A percentile compares a stretch with the other conserved stretches of the same genome.
phyloP scores from a whole-genome alignment of 352 stramenopile species.

The Phytophthora europaea region DNA sequence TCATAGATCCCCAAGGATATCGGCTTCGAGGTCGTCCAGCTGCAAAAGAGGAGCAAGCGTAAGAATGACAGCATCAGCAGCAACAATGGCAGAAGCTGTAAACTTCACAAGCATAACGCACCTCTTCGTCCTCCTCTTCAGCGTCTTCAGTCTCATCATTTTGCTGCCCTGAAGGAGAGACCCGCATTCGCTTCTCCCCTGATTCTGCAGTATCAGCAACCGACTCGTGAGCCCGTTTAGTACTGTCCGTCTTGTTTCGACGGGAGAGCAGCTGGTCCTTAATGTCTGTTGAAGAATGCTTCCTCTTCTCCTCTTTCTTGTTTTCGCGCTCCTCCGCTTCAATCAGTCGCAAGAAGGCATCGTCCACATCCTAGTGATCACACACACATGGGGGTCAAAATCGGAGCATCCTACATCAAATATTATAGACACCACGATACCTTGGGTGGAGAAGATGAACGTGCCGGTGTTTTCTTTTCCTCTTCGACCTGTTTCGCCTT shows the following conservation, averaged over 20 bases:
- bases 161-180: constrained; percentile 12
- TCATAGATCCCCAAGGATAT: constrained; percentile 77
- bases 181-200: constrained; percentile 36
- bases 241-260: constrained; percentile 42
- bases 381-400: constrained; percentile 15
- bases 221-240: constrained; percentile 32
- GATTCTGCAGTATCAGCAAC: constrained; percentile 10
- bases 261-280: constrained; percentile 69
- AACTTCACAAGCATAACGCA: constrained; percentile 31
- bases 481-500: constrained; percentile 32
- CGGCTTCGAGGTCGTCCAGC: constrained; percentile 82
- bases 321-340: constrained; percentile 81
- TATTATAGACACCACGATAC: constrained; percentile 16
- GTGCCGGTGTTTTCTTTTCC: constrained; percentile 30
- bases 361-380: constrained; percentile 68
- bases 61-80: not conserved
- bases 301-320: constrained; percentile 67
- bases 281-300: constrained; percentile 56
- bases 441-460: constrained; percentile 33
- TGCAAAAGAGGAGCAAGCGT: constrained; percentile 26
- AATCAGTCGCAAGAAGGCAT: constrained; percentile 81
- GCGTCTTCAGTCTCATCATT: constrained; percentile 33
- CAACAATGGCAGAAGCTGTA: constrained; percentile 4
- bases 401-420: not conserved
- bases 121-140: constrained; percentile 51